Evolutionary conservation across 306 rosid species (phyloP), one percentile per base, ranked within the genome.

Genomic region (Carpinus viminea): DNA sequence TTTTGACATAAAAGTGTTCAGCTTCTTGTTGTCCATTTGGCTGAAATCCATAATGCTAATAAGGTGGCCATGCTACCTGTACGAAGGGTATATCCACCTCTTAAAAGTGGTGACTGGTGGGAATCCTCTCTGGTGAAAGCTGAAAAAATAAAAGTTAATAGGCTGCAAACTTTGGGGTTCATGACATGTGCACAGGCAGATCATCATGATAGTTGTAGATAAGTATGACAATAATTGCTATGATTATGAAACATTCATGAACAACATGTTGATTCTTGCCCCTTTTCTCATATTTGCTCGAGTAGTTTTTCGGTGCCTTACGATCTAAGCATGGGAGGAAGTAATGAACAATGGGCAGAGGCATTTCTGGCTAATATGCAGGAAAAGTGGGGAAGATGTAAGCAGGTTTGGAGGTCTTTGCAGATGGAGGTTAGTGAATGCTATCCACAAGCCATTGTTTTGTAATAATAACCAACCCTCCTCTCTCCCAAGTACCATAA

Each of bases 291-390:
- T 74, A 56, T 78, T 61, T 86, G 85, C 68, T 51, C 76, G 47
- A 83, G 77, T 82, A 92, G 96, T 66, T 93, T 92, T 88, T 43
- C 98, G 2, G 94, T 90, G 86, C 98, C 98, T 38, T 93, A 84
- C 46, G 91, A 86, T 68, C 83, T 92, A 61, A 93, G 98, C 94
- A 75, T 80, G 76, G 76, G 90, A 79, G 98, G 90, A 86, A 79
- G 86, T 73, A 89, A 82, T 68, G 97, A 93, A 82, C 59, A 85
- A 73, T 92, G 98, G 98, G 97, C 91, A 26, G 84, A 81, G 84
- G 81, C 82, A 45, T 89, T 85, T 83, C 72, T 89, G 81, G 85
- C 82, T 81, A 86, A 79, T 41, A 88, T 92, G 91, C 85, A 74
- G 74, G 81, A 83, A 26, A 93, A 89, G 81, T 88, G 90, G 96